Percentiles rank a stretch among this genome's conserved stretches.
phyloP scores from a whole-genome alignment of 345 rosid species.

The Salix suchowensis region DNA sequence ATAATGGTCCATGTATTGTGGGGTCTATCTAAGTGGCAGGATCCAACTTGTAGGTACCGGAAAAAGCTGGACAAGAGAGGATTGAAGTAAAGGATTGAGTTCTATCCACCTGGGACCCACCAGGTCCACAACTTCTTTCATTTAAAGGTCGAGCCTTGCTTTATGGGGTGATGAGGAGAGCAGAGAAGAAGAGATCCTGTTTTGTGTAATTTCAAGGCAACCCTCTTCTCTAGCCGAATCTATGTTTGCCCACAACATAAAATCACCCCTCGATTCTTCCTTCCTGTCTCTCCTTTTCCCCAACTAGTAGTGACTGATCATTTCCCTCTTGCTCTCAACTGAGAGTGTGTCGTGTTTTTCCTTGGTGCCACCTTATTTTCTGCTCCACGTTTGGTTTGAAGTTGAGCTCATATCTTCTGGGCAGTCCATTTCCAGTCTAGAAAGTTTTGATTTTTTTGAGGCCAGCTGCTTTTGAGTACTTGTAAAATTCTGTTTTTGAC shows the following conservation, averaged over 20 bases:
- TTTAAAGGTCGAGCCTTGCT: background rate
- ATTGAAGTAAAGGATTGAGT: background rate
- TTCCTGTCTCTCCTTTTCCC: background rate
- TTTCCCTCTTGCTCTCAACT: background rate
- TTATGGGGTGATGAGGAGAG: constrained; percentile 1
- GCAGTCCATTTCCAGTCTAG: background rate
- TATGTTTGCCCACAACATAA: constrained; percentile 9
- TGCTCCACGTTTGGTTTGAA: constrained; percentile 10
- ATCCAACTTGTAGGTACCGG: constrained; percentile 10
- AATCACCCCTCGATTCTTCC: constrained; percentile 12
- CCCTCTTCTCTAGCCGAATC: constrained; percentile 28
- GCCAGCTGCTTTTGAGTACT: background rate
- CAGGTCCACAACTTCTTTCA: background rate
- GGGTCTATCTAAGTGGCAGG: background rate
- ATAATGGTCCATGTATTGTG: background rate
- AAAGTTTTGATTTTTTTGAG: constrained; percentile 3
- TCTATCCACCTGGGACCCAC: constrained; percentile 33
- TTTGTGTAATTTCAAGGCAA: constrained; percentile 24
- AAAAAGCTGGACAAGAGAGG: background rate
- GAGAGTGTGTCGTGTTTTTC: constrained; percentile 13
- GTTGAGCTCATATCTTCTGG: background rate
- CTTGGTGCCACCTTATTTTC: constrained; percentile 15
- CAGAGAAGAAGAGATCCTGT: background rate
- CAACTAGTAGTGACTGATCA: too few relatives aligned
- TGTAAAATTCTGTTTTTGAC: background rate